These are phyloP conservation scores for Flaveria sonorensis DNA, from an alignment of 129 eudicot species.

Conservation along the genomic window DNA sequence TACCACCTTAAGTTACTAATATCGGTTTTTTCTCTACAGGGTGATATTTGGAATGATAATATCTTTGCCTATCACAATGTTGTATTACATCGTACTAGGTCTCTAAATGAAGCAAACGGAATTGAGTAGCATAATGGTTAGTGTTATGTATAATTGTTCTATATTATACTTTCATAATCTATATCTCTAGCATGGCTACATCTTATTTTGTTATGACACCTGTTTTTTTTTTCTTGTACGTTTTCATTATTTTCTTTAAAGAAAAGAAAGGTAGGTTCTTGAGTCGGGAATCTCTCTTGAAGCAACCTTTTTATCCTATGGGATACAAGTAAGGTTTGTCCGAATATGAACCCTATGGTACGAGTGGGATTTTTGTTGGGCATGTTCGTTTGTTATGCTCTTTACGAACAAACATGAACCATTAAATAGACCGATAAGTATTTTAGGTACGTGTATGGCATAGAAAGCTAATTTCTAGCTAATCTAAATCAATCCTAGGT, in stretches of 20 bases:
- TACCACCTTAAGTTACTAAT: slow-evolving; percentile 17
- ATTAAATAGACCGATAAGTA: background rate
- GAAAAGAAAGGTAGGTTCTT: too few species aligned
- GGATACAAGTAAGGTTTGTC: too few species aligned
- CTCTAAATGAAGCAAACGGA: slow-evolving; percentile 27
- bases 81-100: slow-evolving; percentile 58
- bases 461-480: slow-evolving; percentile 9
- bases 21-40: slow-evolving; percentile 32
- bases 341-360: too few species aligned
- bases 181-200: background rate
- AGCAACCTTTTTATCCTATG: too few species aligned
- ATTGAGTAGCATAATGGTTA: slow-evolving; percentile 17
- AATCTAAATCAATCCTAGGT: slow-evolving; percentile 16
- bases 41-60: slow-evolving; percentile 65
- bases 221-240: too few species aligned
- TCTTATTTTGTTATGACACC: background rate
- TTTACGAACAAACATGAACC: slow-evolving; percentile 21
- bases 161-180: slow-evolving; percentile 7
- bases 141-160: slow-evolving; percentile 19
- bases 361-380: too few species aligned
- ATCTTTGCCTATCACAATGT: slow-evolving; percentile 55
- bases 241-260: too few species aligned
- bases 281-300: too few species aligned
- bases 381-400: background rate
- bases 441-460: background rate